Base-by-base conservation (phyloP, 306 rosid species). In the Cicer pinnatifidum region DNA sequence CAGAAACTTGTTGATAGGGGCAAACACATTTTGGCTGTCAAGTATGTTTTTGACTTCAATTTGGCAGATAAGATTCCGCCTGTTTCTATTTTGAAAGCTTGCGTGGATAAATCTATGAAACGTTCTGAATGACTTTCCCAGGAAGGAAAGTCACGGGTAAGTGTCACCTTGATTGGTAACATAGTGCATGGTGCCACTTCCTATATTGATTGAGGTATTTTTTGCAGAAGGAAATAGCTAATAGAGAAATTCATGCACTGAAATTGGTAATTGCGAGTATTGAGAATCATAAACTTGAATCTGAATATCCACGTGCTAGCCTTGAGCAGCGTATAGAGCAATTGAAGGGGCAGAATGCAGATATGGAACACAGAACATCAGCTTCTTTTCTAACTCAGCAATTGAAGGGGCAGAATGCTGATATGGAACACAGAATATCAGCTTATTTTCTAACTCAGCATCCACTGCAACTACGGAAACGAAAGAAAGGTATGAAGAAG, bases 61-160 rank as follows among this genome's bases (percentile, higher is more conserved):
- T 86, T 89, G 78, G 83, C 87, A 51, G 86, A 86, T 52, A 85
- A 81, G 82, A 82, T 89, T 83, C 87, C 97, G 43, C 91, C 96
- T 9, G 87, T 88, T 51, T 80, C 93, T 71, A 56, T 93, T 65
- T 80, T 93, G 86, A 78, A 88, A 83, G 86, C 85, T 45, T 84
- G 71, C 61, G 83, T 93, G 66, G 72, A 85, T 75, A 88, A 84
- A 66, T 57, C 89, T 75, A 77, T 81, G 86, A 78, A 84, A 58
- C 83, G 80, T 45, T 69, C 88, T 70, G 57, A 67, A 81, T 78
- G 77, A 72, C 86, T 85, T 61, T 60, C 83, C 37, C 65, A 68
- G 53, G 92, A 88, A 75, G 90, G 93, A 78, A 85, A 81, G 78
- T 51, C 93, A 43, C 56, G 41, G 81, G 98, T 93, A 89, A 78